Evolutionary conservation across 2,329 filamentous ascomycete species (phyloP).

Genomic region (Cyclaneusma minus): DNA sequence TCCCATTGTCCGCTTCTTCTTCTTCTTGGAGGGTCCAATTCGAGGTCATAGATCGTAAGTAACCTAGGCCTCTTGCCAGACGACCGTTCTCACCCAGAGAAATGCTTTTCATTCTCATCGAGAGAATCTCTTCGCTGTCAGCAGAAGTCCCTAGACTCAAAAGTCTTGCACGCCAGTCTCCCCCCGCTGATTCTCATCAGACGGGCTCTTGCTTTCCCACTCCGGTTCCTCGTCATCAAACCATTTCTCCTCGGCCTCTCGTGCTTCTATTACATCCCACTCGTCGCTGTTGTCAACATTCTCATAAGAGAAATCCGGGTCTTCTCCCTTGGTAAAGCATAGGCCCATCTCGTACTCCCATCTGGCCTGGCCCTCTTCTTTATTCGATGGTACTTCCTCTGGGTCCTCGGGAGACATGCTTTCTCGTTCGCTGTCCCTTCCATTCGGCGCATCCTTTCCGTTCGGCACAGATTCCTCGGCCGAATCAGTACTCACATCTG

Average conservation of each 20-base stretch:
- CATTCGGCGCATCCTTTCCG: background rate
- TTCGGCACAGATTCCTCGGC: background rate
- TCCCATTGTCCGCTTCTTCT: too few species aligned
- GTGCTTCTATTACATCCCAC: constrained; percentile 16
- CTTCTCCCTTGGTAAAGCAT: constrained; percentile 18
- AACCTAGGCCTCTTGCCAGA: too few species aligned
- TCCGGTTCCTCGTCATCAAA: constrained; percentile 20
- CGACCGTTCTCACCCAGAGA: too few species aligned
- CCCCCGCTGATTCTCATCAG: constrained; percentile 8
- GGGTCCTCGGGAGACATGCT: constrained; percentile 15
- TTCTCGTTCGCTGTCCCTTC: constrained; percentile 3
- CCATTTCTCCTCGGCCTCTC: constrained; percentile 18
- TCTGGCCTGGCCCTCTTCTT: constrained; percentile 17
- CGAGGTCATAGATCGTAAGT: too few species aligned
- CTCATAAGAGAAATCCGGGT: constrained; percentile 19
- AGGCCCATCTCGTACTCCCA: constrained; percentile 20
- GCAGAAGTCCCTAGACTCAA: too few species aligned
- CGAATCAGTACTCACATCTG: too few species aligned
- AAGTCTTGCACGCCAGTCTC: constrained; percentile 21
- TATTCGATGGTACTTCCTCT: constrained; percentile 16
- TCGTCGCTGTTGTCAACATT: constrained; percentile 17
- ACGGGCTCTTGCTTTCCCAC: constrained; percentile 10
- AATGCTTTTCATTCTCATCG: background rate
- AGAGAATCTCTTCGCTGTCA: too few species aligned
- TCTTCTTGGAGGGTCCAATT: too few species aligned